phyloP scores from a whole-genome alignment of 2,329 filamentous ascomycete species.

The Ophiostoma perfectum region DNA sequence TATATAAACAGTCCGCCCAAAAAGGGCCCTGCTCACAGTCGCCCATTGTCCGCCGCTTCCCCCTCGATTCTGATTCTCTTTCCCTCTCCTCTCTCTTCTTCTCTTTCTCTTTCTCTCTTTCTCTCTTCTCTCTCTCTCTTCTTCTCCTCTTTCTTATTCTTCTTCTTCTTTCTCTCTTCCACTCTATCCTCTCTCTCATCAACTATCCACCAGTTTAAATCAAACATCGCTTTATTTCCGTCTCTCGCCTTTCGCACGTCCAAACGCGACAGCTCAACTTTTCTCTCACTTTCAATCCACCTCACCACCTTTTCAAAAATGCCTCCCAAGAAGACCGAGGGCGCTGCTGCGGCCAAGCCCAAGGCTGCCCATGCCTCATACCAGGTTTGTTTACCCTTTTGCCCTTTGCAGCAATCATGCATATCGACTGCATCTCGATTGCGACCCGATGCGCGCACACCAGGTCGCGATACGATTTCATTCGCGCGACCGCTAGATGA shows the following conservation, averaged over 20 bases:
- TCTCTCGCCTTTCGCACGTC: slow-evolving; percentile 25
- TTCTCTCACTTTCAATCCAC: slow-evolving; percentile 8
- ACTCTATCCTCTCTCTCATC: neutral
- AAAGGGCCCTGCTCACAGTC: slow-evolving; percentile 42
- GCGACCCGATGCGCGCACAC: neutral
- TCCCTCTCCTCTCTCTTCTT: slow-evolving; percentile 23
- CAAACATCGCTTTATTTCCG: slow-evolving; percentile 5
- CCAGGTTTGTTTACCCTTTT: slow-evolving; percentile 44
- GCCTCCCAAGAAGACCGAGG: slow-evolving; percentile 54
- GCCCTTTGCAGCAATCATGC: neutral
- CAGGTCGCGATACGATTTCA: slow-evolving; percentile 16
- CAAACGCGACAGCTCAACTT: slow-evolving; percentile 16
- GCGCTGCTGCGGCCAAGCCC: slow-evolving; percentile 43
- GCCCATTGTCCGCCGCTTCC: slow-evolving; percentile 35
- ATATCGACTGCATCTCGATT: neutral
- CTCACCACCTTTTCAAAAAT: slow-evolving; percentile 39
- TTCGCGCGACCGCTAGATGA: slow-evolving; percentile 10
- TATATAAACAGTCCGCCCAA: slow-evolving; percentile 57
- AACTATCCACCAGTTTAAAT: slow-evolving; percentile 28
- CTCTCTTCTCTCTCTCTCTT: slow-evolving; percentile 15
- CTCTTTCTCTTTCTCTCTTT: slow-evolving; percentile 14
- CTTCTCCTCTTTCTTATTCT: slow-evolving; percentile 12
- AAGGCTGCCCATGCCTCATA: slow-evolving; percentile 49
- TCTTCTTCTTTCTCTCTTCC: slow-evolving; percentile 11
- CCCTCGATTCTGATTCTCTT: slow-evolving; percentile 39